A percentile compares a stretch with the other conserved stretches of the same genome.
Conservation (phyloP, 345 rosid species). For the Camelina hispida region DNA sequence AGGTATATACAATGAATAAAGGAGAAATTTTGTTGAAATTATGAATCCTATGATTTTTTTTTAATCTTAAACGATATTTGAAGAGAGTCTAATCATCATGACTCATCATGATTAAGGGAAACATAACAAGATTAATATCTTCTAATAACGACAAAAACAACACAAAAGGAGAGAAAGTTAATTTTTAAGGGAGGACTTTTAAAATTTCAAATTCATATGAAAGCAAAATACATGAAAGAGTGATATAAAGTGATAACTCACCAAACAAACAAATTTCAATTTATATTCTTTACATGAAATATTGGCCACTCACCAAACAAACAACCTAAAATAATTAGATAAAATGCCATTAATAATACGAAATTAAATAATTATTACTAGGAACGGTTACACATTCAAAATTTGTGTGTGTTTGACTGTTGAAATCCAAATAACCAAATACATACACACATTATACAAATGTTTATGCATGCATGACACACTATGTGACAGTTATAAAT, state of each 20-base stretch:
- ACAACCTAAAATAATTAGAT: slow-evolving; percentile 41
- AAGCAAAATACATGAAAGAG: not conserved
- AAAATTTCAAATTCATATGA: not conserved
- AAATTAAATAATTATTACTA: not conserved
- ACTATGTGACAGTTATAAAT: slow-evolving; percentile 16
- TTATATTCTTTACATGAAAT: not conserved
- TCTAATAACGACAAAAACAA: not conserved
- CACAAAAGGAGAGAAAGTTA: not conserved
- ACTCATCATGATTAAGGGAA: slow-evolving; percentile 12
- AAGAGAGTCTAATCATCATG: slow-evolving; percentile 3
- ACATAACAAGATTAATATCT: not conserved
- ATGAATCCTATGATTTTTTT: not conserved
- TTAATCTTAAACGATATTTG: not conserved
- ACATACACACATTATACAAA: slow-evolving; percentile 9
- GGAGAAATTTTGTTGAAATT: not conserved
- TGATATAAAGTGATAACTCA: slow-evolving; percentile 18
- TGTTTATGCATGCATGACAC: not conserved
- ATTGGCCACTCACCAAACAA: slow-evolving; percentile 41
- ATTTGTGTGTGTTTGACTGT: slow-evolving; percentile 28
- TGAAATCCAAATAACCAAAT: not conserved
- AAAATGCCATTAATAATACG: slow-evolving; percentile 11
- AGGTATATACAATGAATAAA: not conserved
- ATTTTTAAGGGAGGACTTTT: not conserved
- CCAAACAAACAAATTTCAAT: slow-evolving; percentile 23
- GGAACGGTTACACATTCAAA: slow-evolving; percentile 17